Percentiles rank a stretch among this genome's conserved stretches.
phyloP scores from a whole-genome alignment of 805 yeast genomes.

The Torulaspora indica region DNA sequence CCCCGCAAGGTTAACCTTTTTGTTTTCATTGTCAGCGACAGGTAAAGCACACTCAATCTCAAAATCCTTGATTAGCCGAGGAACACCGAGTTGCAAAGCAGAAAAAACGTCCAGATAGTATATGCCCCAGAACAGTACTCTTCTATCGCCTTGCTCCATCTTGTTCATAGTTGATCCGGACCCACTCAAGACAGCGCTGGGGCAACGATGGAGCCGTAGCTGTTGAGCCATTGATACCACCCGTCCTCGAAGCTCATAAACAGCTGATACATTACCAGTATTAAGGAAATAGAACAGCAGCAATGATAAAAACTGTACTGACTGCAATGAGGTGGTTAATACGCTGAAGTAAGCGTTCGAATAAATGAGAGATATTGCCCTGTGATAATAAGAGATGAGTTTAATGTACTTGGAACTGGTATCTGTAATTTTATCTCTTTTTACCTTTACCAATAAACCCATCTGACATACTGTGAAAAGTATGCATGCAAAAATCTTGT shows the following conservation, averaged over 20 bases:
- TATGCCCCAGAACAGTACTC: conserved; percentile 79
- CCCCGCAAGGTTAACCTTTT: conserved; percentile 44
- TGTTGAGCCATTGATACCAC: conserved; percentile 82
- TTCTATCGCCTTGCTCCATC: conserved; percentile 75
- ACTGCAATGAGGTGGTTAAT: conserved; percentile 56
- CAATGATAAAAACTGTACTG: conserved; percentile 63
- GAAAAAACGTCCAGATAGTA: conserved; percentile 73
- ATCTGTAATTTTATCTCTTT: conserved; percentile 14
- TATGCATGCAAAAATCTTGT: conserved; percentile 31
- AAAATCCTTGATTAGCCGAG: conserved; percentile 69
- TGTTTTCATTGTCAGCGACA: conserved; percentile 51
- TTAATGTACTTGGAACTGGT: conserved; percentile 13
- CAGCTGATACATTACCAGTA: conserved; percentile 65
- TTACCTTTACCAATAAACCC: conserved; percentile 30
- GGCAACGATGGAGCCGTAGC: conserved; percentile 78
- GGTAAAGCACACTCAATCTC: conserved; percentile 88
- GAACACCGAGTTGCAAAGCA: conserved; percentile 75
- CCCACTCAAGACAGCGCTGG: conserved; percentile 70
- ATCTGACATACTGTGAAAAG: conserved; percentile 30
- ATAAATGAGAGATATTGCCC: conserved; percentile 52
- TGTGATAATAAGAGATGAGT: conserved; percentile 48
- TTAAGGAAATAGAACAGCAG: conserved; percentile 67
- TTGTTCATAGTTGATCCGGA: conserved; percentile 60
- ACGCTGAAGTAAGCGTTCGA: conserved; percentile 55
- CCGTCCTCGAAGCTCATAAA: conserved; percentile 71